These are phyloP conservation scores for Umbelopsis sp. DNA, from an alignment of 192 early-diverging fungal species.

Conservation along the genomic window DNA sequence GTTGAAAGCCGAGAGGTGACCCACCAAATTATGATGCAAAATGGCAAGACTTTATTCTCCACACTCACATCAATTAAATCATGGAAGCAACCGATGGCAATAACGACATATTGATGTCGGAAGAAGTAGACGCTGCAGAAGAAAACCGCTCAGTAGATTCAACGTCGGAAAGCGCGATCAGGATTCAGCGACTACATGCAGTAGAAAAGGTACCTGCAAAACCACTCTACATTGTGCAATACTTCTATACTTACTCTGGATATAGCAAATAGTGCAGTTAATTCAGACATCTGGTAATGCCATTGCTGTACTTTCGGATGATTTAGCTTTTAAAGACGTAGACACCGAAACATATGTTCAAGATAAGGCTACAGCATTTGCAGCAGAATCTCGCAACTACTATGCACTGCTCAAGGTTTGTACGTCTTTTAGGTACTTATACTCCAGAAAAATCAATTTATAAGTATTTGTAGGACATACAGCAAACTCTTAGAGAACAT, in stretches of 20 bases:
- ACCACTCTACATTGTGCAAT: neutral
- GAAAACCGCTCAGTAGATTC: neutral
- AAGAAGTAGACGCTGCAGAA: neutral
- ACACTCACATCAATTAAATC: no score
- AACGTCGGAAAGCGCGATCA: neutral
- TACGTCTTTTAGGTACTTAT: neutral
- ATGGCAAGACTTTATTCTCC: no score
- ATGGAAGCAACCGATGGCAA: neutral
- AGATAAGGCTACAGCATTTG: neutral
- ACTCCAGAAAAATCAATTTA: neutral
- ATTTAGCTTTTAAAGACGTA: neutral
- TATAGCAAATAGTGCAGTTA: conserved; percentile 8
- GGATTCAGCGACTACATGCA: conserved; percentile 4
- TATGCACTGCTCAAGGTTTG: conserved; percentile 12
- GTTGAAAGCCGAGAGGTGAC: no score
- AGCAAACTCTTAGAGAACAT: conserved; percentile 1
- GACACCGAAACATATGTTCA: neutral
- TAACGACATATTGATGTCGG: neutral
- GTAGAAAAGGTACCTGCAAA: conserved; percentile 3
- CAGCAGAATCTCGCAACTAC: conserved; percentile 8
- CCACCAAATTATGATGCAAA: no score
- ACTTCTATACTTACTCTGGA: neutral
- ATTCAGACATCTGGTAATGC: conserved; percentile 10
- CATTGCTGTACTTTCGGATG: conserved; percentile 1
- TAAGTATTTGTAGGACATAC: neutral